Conservation (phyloP, 257 asterid genomes). For the Scutellaria galericulata region DNA sequence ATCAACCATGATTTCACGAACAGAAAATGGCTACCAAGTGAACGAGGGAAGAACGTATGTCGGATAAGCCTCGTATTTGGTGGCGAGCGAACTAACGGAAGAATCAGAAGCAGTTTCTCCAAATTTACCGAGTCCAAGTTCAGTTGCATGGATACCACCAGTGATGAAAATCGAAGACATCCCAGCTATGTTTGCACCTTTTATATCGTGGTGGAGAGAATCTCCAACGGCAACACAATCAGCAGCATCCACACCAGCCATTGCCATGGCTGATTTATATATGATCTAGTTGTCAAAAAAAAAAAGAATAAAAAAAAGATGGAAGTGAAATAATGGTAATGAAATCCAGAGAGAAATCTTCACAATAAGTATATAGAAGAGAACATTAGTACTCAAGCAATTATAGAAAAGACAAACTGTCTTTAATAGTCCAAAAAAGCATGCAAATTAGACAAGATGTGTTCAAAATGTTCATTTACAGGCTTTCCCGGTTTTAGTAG, state of each 20-base stretch:
- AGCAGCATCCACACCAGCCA: slow-evolving; percentile 70
- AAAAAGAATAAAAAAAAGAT: not conserved
- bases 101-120: slow-evolving; percentile 70
- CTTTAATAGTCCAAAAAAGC: not conserved
- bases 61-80: slow-evolving; percentile 69
- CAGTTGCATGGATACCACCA: slow-evolving; percentile 83
- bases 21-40: slow-evolving; percentile 59
- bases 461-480: not conserved
- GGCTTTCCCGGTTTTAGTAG: slow-evolving; percentile 7
- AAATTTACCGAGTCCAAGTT: slow-evolving; percentile 70
- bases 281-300: slow-evolving; percentile 55
- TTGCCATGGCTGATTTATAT: slow-evolving; percentile 77
- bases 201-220: slow-evolving; percentile 95
- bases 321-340: too few species aligned
- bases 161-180: slow-evolving; percentile 70
- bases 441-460: not conserved
- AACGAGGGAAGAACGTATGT: slow-evolving; percentile 80
- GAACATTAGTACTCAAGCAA: too few species aligned
- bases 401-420: too few species aligned
- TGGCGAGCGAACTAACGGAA: slow-evolving; percentile 62
- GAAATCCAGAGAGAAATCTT: too few species aligned
- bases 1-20: not conserved
- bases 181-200: slow-evolving; percentile 83
- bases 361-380: too few species aligned
- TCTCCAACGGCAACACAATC: slow-evolving; percentile 93